phyloP scores from a whole-genome alignment of 306 rosid species.

The Fragaria ananassa region DNA sequence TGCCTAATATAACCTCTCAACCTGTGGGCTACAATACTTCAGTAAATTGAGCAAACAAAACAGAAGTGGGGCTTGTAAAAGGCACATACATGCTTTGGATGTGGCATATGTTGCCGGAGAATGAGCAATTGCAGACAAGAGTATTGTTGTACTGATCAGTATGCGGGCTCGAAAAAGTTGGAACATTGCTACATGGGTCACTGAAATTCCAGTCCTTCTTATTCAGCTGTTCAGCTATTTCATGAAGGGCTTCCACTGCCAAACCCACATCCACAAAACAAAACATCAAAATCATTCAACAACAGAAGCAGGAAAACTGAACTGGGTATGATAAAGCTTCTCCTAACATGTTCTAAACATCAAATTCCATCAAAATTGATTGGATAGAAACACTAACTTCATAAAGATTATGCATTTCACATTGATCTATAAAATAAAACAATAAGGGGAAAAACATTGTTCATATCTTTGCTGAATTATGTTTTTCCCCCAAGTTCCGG shows the following conservation, averaged over 20 bases:
- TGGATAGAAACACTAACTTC: background rate
- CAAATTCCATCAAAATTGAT: background rate
- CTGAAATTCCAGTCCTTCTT: constrained; percentile 26
- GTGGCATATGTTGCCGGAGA: constrained; percentile 21
- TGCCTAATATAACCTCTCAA: background rate
- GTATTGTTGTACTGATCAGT: constrained; percentile 19
- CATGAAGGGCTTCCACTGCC: constrained; percentile 24
- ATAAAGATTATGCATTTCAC: background rate
- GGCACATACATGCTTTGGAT: constrained; percentile 20
- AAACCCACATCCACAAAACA: constrained; percentile 7
- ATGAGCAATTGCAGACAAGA: constrained; percentile 26
- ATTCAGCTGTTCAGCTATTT: constrained; percentile 27
- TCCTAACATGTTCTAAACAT: background rate
- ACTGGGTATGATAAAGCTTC: constrained; percentile 1
- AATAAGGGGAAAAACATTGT: no score
- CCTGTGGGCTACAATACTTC: background rate
- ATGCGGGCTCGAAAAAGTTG: constrained; percentile 6
- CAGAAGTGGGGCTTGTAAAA: background rate
- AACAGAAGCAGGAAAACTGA: background rate
- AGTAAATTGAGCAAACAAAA: background rate
- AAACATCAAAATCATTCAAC: background rate
- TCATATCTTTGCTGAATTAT: no score
- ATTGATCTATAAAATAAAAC: no score
- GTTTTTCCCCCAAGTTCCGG: no score
- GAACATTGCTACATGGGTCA: constrained; percentile 18